phyloP scores from a whole-genome alignment of 2,329 filamentous ascomycete species.

The Diaporthe capsici region DNA sequence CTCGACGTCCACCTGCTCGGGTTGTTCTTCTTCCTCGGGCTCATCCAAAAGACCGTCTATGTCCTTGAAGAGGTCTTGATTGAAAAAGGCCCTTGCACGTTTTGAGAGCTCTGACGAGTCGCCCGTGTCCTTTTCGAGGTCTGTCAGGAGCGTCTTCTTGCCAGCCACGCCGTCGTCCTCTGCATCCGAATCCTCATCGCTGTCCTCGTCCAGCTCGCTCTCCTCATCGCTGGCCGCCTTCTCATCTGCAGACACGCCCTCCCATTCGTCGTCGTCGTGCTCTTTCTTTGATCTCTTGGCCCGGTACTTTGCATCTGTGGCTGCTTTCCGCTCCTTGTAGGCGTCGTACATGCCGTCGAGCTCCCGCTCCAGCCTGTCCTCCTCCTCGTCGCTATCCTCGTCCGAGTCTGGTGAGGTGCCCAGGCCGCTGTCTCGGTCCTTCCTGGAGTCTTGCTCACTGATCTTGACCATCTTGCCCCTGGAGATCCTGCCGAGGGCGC shows the following conservation, averaged over 20 bases:
- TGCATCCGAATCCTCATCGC: conserved; percentile 73
- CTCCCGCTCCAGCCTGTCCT: conserved; percentile 85
- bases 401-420: conserved; percentile 69
- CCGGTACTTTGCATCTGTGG: conserved; percentile 86
- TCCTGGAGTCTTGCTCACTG: conserved; percentile 68
- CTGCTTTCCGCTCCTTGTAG: conserved; percentile 85
- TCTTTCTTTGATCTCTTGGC: conserved; percentile 90
- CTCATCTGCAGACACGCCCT: conserved; percentile 82
- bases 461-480: conserved; percentile 84
- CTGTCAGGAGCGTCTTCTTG: conserved; percentile 70
- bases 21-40: conserved; percentile 54
- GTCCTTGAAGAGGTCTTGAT: conserved; percentile 93
- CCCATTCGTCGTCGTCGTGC: conserved; percentile 90
- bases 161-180: conserved; percentile 60
- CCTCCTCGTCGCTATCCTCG: conserved; percentile 81
- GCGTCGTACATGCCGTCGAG: conserved; percentile 90
- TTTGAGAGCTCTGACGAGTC: conserved; percentile 79
- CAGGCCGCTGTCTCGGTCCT: conserved; percentile 72
- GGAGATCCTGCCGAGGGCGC: conserved; percentile 76
- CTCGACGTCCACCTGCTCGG: conserved; percentile 56
- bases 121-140: conserved; percentile 69
- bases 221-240: conserved; percentile 71
- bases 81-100: conserved; percentile 90
- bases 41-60: conserved; percentile 77
- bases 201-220: conserved; percentile 71